phyloP scores from a whole-genome alignment of 2,329 filamentous ascomycete species.

The Aspergillus quadricinctus region DNA sequence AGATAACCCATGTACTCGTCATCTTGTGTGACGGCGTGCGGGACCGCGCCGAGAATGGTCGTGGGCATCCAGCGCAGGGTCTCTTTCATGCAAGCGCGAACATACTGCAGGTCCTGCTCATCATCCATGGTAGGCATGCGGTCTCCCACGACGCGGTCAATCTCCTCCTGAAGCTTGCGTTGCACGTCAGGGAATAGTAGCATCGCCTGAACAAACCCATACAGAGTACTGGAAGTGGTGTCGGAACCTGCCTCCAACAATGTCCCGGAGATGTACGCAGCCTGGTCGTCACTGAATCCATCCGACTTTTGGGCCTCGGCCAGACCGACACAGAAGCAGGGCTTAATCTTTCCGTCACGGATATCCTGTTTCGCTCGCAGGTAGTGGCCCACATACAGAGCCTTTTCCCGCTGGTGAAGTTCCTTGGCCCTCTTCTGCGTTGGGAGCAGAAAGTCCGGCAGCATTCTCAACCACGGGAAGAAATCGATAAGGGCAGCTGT shows the following conservation, averaged over 20 bases:
- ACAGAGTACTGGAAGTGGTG: conserved; percentile 47
- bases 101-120: conserved; percentile 28
- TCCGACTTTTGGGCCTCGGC: conserved; percentile 27
- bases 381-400: conserved; percentile 41
- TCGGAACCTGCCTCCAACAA: conserved; percentile 46
- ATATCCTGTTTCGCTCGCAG: conserved; percentile 36
- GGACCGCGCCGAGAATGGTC: conserved; percentile 41
- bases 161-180: conserved; percentile 37
- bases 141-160: conserved; percentile 33
- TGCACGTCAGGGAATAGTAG: conserved; percentile 44
- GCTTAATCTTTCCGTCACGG: conserved; percentile 23
- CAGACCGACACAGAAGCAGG: conserved; percentile 25
- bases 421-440: conserved; percentile 37
- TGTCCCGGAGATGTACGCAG: conserved; percentile 28
- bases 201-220: conserved; percentile 48
- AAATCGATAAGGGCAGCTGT: conserved; percentile 44
- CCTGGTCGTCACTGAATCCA: conserved; percentile 30
- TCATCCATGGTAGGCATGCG: conserved; percentile 36
- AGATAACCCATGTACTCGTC: conserved; percentile 47
- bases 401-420: conserved; percentile 43
- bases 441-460: conserved; percentile 43
- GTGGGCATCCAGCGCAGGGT: conserved; percentile 38
- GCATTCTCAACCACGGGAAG: conserved; percentile 42
- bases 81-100: conserved; percentile 35
- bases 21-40: conserved; percentile 47